Conservation (phyloP, 83 land plant genomes). For the Picea mariana region DNA sequence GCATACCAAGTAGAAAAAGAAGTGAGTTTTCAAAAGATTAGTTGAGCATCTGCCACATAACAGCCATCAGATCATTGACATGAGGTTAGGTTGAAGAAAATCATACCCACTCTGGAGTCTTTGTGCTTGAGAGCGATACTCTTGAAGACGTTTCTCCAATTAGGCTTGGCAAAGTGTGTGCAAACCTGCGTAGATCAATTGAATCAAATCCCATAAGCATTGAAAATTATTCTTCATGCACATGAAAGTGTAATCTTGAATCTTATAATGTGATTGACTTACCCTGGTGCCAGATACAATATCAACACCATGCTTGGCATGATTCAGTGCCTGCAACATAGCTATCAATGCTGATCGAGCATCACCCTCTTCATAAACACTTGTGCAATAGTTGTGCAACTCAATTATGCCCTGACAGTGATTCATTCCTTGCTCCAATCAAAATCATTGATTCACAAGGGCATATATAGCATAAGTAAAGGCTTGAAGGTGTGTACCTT, state of each 20-base stretch:
- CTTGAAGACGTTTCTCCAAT: conserved; percentile 52
- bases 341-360: conserved; percentile 69
- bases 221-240: not conserved
- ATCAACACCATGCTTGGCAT: conserved; percentile 72
- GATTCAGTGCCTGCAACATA: conserved; percentile 65
- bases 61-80: not conserved
- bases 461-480: not conserved
- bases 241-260: not conserved
- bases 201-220: not conserved
- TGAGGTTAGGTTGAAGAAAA: not conserved
- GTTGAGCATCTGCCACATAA: not conserved
- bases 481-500: conserved; percentile 22
- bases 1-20: not conserved
- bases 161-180: conserved; percentile 58
- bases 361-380: conserved; percentile 85
- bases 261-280: not conserved
- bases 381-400: conserved; percentile 77
- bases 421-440: not conserved
- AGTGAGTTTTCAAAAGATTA: not conserved
- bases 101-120: conserved; percentile 27
- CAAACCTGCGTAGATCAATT: conserved; percentile 22
- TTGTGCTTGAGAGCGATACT: conserved; percentile 43
- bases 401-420: conserved; percentile 51
- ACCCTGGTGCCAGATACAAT: conserved; percentile 67
- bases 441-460: not conserved